These are phyloP conservation scores for Physcomitrellopsis africana DNA, from an alignment of 225 moss, liverwort and hornwort species.

Conservation along the genomic window DNA sequence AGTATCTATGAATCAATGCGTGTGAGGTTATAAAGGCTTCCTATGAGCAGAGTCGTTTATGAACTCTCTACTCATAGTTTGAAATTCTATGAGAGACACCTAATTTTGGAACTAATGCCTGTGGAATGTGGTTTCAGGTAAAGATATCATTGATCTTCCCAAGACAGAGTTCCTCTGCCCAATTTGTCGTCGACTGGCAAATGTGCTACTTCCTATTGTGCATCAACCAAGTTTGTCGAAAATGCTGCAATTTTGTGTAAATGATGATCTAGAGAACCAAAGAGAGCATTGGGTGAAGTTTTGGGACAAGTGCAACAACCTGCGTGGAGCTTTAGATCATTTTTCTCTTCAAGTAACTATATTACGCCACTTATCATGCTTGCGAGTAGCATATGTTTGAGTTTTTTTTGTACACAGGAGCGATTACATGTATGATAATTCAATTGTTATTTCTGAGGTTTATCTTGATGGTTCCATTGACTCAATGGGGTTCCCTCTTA, in stretches of 20 bases:
- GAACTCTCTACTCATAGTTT: background rate
- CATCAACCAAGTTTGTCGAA: constrained; percentile 66
- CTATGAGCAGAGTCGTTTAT: background rate
- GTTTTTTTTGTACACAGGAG: background rate
- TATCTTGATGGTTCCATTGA: constrained; percentile 10
- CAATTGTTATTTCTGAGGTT: constrained; percentile 10
- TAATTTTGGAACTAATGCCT: constrained; percentile 20
- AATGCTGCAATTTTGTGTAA: constrained; percentile 45
- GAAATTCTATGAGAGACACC: background rate
- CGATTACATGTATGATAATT: background rate
- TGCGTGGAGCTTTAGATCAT: constrained; percentile 44
- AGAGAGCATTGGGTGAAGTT: constrained; percentile 45
- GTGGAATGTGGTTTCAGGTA: constrained; percentile 58
- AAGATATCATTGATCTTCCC: constrained; percentile 76
- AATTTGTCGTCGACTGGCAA: constrained; percentile 92
- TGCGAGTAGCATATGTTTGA: background rate
- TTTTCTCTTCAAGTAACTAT: constrained; percentile 55
- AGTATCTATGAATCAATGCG: background rate
- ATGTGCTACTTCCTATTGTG: constrained; percentile 87
- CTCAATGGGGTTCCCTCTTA: background rate
- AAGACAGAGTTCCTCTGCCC: constrained; percentile 92
- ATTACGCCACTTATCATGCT: constrained; percentile 3
- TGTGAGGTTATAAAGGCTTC: background rate
- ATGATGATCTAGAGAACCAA: constrained; percentile 46
- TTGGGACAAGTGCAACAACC: constrained; percentile 43